Evolutionary conservation across 2,329 filamentous ascomycete genomes (phyloP), one percentile per base, ranked within the genome.

Genomic region (Claviceps sp.): DNA sequence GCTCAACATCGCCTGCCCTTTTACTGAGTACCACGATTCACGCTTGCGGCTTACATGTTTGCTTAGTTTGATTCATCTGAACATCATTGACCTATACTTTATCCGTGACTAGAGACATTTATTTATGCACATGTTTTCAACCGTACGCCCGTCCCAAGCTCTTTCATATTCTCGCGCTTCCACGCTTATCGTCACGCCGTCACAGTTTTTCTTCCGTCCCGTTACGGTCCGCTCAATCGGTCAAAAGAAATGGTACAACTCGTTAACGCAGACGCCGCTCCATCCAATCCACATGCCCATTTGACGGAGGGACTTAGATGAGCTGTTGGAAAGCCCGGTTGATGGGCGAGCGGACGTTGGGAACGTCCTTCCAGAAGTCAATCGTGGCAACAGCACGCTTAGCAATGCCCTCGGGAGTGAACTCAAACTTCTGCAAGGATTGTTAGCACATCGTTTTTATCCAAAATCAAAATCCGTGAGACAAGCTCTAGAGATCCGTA

Each of bases 321-420:
- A 97, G 79, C 77, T 98, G 90, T 77, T 93, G 80, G 82, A 98
- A 98, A 64, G 93, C 93, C 69, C 89, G 87, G 82, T 97, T 95
- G 74, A 98, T 71, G 59, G 93, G 91, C 51, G 90, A 96, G 71
- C 93, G 88, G 65, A 96, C 78, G 74, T 91, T 90, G 68, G 86
- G 76, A 36, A 84, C 81, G 60, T 85, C 86, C 86, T 96, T 97
- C 85, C 89, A 98, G 83, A 96, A 98, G 68, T 97, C 83, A 64
- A 97, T 76, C 58, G 93, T 98, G 61, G 86, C 85, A 57, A 88
- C 71, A 55, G 91, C 93, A 64, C 93, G 89, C 86, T 97, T 96
- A 74, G 87, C 78, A 68, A 98, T 86, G 59, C 93, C 93, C 74
- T 95, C 91, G 50, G 93, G 87, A 48, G 91, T 98, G 78, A 98